These are phyloP conservation scores for Auricularia sp. DNA, from an alignment of 768 basidiomycete genomes.

Conservation along the genomic window DNA sequence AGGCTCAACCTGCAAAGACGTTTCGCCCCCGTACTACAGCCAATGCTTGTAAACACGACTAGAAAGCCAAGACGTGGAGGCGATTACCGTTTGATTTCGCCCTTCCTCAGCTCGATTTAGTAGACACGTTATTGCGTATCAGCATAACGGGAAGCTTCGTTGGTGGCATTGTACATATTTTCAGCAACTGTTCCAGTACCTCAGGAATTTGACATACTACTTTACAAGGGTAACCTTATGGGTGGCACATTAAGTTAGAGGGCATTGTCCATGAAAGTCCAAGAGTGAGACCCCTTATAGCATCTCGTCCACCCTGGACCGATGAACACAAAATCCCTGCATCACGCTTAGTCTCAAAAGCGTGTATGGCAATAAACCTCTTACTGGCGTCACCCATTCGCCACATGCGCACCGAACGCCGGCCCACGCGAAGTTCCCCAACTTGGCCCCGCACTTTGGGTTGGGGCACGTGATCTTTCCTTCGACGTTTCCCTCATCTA, in stretches of 20 bases:
- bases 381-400: conserved; percentile 84
- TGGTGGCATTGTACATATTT: too few species aligned
- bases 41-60: background rate
- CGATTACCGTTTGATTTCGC: too few species aligned
- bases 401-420: conserved; percentile 86
- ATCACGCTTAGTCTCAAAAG: background rate
- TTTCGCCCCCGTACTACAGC: background rate
- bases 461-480: conserved; percentile 94
- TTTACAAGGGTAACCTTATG: too few species aligned
- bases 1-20: background rate
- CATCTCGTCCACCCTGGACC: conserved; percentile 47
- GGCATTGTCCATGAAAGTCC: too few species aligned
- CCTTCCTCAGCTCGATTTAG: too few species aligned
- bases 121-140: too few species aligned
- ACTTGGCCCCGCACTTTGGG: conserved; percentile 77
- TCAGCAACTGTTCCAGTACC: too few species aligned
- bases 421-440: conserved; percentile 97
- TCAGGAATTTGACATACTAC: too few species aligned
- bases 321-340: conserved; percentile 42
- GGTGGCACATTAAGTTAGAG: too few species aligned
- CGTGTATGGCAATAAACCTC: conserved; percentile 16
- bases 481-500: conserved; percentile 62
- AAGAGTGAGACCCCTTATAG: conserved; percentile 12
- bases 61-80: too few species aligned
- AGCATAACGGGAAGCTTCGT: too few species aligned